phyloP scores from a whole-genome alignment of 352 stramenopile genomes.

The Pythium utonaiense region DNA sequence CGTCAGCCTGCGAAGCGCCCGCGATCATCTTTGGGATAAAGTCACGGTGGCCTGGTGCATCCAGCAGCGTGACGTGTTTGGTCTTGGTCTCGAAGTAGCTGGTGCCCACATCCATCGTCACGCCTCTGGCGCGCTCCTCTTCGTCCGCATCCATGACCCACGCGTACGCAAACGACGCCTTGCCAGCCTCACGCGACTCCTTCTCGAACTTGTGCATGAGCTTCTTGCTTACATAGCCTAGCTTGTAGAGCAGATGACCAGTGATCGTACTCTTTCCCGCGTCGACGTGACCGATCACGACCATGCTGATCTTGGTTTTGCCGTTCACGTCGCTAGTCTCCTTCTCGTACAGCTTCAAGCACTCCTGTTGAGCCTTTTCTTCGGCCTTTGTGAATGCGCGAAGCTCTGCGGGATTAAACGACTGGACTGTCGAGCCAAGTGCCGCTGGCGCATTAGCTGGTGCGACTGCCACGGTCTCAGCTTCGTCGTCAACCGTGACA shows the following conservation, averaged over 20 bases:
- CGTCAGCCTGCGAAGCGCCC: slow-evolving; percentile 89
- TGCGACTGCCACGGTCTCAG: background rate
- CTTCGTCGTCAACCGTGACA: background rate
- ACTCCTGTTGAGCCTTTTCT: slow-evolving; percentile 61
- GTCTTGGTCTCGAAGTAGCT: slow-evolving; percentile 89
- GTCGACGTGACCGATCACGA: slow-evolving; percentile 97
- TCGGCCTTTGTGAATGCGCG: slow-evolving; percentile 69
- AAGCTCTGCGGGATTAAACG: slow-evolving; percentile 44
- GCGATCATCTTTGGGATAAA: slow-evolving; percentile 99
- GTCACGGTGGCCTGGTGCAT: slow-evolving; percentile 96
- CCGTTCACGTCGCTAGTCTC: slow-evolving; percentile 36
- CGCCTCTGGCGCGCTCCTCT: slow-evolving; percentile 90
- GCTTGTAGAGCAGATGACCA: slow-evolving; percentile 92
- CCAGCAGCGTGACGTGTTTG: slow-evolving; percentile 93
- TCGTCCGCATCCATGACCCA: slow-evolving; percentile 93
- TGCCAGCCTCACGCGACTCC: slow-evolving; percentile 87
- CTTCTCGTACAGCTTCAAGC: slow-evolving; percentile 35
- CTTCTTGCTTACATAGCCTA: slow-evolving; percentile 85
- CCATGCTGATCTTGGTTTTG: slow-evolving; percentile 90
- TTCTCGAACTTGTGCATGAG: slow-evolving; percentile 92
- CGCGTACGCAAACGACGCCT: slow-evolving; percentile 94
- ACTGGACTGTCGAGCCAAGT: slow-evolving; percentile 24
- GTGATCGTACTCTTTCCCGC: slow-evolving; percentile 97
- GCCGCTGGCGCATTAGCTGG: background rate
- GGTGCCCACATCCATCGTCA: slow-evolving; percentile 97